Evolutionary conservation across 83 land plant genomes (phyloP).

Genomic region (Thuja plicata): DNA sequence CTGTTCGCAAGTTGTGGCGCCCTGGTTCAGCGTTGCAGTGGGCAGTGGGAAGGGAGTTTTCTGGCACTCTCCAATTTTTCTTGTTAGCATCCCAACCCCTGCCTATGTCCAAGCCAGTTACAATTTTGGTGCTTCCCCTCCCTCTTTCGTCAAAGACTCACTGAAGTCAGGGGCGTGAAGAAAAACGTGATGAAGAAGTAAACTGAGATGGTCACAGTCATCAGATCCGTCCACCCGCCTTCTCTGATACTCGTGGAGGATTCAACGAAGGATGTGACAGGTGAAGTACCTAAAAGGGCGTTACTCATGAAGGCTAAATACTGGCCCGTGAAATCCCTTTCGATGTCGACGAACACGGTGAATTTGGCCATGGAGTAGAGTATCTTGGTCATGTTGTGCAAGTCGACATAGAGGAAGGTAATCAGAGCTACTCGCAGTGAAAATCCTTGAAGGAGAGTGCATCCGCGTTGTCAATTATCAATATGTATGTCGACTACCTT

Average conservation of each 20-base stretch:
- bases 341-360: slow-evolving; percentile 38
- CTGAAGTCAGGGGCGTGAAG: slow-evolving; percentile 59
- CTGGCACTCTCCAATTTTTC: no score
- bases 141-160: no score
- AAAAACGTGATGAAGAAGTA: slow-evolving; percentile 47
- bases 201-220: slow-evolving; percentile 36
- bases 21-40: no score
- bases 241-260: slow-evolving; percentile 55
- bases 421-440: slow-evolving; percentile 22
- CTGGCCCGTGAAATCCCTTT: slow-evolving; percentile 49
- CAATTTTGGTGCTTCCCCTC: no score
- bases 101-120: no score
- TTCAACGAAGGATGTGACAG: slow-evolving; percentile 48
- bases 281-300: slow-evolving; percentile 47
- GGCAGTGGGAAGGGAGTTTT: no score
- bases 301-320: slow-evolving; percentile 61
- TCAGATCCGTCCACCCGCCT: slow-evolving; percentile 46
- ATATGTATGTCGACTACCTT: slow-evolving; percentile 47
- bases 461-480: slow-evolving; percentile 41
- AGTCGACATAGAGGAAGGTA: slow-evolving; percentile 49
- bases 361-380: slow-evolving; percentile 57
- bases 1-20: no score
- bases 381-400: slow-evolving; percentile 46
- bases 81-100: no score
- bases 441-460: slow-evolving; percentile 40